These are phyloP conservation scores for Spongispora temasekensis DNA, from an alignment of 1,284 basidiomycete species.

Conservation along the genomic window DNA sequence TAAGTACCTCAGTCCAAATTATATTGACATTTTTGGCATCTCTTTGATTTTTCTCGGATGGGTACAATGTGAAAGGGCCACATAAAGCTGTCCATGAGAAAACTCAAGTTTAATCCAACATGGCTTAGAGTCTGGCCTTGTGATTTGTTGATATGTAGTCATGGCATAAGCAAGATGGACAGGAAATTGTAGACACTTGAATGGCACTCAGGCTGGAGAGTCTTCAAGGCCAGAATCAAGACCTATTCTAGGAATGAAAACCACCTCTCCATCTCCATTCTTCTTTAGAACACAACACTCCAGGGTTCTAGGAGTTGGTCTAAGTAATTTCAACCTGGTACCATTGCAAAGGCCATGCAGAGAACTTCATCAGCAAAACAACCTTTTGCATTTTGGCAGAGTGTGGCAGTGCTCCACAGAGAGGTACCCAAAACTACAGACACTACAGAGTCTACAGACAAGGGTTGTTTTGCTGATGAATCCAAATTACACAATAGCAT, in stretches of 20 bases:
- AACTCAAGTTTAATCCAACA: not conserved
- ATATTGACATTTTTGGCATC: not conserved
- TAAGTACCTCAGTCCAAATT: not conserved
- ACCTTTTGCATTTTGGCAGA: no score
- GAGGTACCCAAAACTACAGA: no score
- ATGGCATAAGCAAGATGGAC: not conserved
- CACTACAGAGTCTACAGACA: no score
- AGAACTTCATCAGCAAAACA: no score
- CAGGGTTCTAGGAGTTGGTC: not conserved
- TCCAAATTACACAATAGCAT: not conserved
- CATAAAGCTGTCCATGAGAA: not conserved
- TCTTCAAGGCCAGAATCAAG: not conserved
- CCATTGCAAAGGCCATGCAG: not conserved
- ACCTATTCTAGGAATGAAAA: not conserved
- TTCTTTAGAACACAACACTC: not conserved
- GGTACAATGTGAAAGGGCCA: not conserved
- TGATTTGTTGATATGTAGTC: not conserved
- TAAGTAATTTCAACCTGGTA: not conserved
- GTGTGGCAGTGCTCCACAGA: no score
- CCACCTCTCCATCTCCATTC: not conserved
- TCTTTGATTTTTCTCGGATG: not conserved
- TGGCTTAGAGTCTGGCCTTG: not conserved
- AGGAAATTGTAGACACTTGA: not conserved
- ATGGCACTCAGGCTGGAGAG: not conserved
- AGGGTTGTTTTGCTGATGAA: no score